Conservation (phyloP, 306 rosid genomes). For the Pterocarpus macrocarpus region DNA sequence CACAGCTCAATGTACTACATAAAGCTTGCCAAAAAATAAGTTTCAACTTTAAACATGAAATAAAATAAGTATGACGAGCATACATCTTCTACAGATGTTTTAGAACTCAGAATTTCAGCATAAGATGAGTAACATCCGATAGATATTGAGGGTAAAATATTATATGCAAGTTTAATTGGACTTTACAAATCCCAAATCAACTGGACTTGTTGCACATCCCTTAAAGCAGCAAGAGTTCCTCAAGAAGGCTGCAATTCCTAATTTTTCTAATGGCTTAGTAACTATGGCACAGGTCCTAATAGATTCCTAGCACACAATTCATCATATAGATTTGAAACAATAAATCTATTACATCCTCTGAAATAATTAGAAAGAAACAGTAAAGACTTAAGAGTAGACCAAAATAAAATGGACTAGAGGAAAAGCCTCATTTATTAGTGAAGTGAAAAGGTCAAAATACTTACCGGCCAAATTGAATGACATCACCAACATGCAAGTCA, state of each 20-base stretch:
- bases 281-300: constrained; percentile 11
- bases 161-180: constrained; percentile 7
- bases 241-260: constrained; percentile 16
- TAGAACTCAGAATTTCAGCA: background rate
- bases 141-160: constrained; percentile 24
- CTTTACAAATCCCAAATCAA: background rate
- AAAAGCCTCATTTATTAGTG: constrained; percentile 13
- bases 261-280: constrained; percentile 32
- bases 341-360: constrained; percentile 27
- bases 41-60: background rate
- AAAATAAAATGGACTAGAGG: constrained; percentile 14
- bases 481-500: constrained; percentile 93
- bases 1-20: no score
- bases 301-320: constrained; percentile 5
- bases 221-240: constrained; percentile 16
- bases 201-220: background rate
- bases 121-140: background rate
- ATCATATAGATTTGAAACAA: constrained; percentile 18
- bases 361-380: constrained; percentile 23
- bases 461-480: constrained; percentile 92
- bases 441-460: constrained; percentile 50
- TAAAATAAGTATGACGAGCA: background rate
- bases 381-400: constrained; percentile 5
- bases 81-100: background rate
- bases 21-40: no score